A percentile compares a stretch with the other conserved stretches of the same genome.
Evolutionary conservation across 495 filamentous ascomycete species (phyloP).

Genomic region (Pseudoneurospora amorphoporcata): DNA sequence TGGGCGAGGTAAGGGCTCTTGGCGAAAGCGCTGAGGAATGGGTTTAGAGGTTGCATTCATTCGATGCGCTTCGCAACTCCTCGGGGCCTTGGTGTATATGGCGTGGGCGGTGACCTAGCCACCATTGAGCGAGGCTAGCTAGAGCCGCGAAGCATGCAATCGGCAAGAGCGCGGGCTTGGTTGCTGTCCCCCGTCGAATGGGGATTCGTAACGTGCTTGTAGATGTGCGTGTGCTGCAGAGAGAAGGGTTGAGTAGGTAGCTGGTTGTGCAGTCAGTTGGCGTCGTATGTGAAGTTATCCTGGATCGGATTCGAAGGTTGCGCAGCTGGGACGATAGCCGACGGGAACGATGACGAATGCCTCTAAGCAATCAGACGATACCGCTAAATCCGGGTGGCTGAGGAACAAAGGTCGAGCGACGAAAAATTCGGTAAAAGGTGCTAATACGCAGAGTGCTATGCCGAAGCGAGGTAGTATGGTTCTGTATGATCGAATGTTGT

Average conservation of each 20-base stretch:
- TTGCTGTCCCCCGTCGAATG: not conserved
- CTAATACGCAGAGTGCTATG: not conserved
- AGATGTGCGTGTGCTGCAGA: not conserved
- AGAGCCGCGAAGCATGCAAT: constrained; percentile 6
- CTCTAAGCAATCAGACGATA: not conserved
- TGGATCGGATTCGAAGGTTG: not conserved
- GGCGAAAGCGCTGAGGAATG: constrained; percentile 96
- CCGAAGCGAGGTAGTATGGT: not conserved
- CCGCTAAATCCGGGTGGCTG: not conserved
- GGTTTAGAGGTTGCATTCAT: constrained; percentile 98
- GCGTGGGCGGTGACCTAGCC: constrained; percentile 5
- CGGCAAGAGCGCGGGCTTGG: not conserved
- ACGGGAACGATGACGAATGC: not conserved
- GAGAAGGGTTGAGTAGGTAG: not conserved
- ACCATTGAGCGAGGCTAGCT: constrained; percentile 16
- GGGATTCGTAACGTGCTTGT: not conserved
- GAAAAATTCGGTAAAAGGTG: not conserved
- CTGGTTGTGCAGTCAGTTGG: not conserved
- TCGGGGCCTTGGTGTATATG: constrained; percentile 10
- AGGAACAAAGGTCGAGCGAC: not conserved
- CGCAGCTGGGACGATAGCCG: not conserved
- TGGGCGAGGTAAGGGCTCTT: constrained; percentile 85
- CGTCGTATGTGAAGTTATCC: not conserved
- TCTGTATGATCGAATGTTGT: not conserved
- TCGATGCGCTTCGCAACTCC: constrained; percentile 19